phyloP scores from a whole-genome alignment of 1,284 basidiomycete species.

The Pyrrhoderma noxium region DNA sequence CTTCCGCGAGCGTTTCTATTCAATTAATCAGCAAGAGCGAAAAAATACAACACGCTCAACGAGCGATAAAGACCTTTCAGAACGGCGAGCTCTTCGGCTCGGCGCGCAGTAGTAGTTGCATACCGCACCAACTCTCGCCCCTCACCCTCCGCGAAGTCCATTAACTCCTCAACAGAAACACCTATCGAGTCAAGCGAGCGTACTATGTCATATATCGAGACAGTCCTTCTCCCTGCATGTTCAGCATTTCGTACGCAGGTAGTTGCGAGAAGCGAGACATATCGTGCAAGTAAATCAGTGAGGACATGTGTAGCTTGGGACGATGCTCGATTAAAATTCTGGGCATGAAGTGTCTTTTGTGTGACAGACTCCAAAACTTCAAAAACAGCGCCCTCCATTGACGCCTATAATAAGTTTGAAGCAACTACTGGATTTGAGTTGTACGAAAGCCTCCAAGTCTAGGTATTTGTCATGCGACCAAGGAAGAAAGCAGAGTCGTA shows the following conservation, averaged over 20 bases:
- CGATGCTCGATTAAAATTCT: conserved; percentile 67
- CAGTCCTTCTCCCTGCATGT: conserved; percentile 53
- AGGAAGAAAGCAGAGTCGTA: too few relatives aligned
- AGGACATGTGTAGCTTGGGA: conserved; percentile 59
- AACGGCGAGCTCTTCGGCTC: conserved; percentile 63
- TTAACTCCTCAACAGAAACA: conserved; percentile 58
- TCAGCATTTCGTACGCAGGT: conserved; percentile 65
- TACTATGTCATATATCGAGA: conserved; percentile 51
- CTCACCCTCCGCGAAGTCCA: conserved; percentile 54
- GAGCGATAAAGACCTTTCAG: conserved; percentile 50
- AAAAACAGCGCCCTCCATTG: conserved; percentile 11
- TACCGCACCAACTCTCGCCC: conserved; percentile 60
- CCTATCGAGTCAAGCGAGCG: conserved; percentile 68
- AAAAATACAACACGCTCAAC: conserved; percentile 13
- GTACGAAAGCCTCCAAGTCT: too few relatives aligned
- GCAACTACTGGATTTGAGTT: too few relatives aligned
- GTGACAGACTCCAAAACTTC: conserved; percentile 55
- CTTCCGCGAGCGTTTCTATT: conserved; percentile 53
- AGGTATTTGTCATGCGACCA: too few relatives aligned
- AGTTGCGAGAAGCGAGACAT: conserved; percentile 52
- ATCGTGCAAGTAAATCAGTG: conserved; percentile 65
- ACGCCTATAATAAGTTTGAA: not conserved
- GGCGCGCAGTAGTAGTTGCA: conserved; percentile 47
- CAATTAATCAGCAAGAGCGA: conserved; percentile 22
- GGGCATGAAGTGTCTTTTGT: conserved; percentile 63